Base-by-base conservation (phyloP, 2,329 filamentous ascomycete species). In the Aureobasidium sp. region DNA sequence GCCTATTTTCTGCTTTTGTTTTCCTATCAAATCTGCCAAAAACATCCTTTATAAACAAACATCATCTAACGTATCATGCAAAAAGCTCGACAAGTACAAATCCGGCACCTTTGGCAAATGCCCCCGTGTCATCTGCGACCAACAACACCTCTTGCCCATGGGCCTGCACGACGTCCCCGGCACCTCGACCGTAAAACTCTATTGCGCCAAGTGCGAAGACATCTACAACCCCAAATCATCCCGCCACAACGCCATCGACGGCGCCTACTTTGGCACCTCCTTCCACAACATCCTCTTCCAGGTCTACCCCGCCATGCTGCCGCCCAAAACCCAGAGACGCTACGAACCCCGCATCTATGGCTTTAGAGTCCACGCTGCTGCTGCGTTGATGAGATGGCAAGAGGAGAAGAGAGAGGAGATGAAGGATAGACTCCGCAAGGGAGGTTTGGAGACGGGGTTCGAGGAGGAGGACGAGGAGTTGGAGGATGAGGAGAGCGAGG, bases 221-320 rank as follows among this genome's bases (percentile, higher is more conserved):
- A 88, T 96, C 64, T 99, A 99, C 82, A 97, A 97, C 77, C 94
- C 94, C 48, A 99, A 99, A 76, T 97, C 94, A 3, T 93, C 91
- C 22, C 90, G 94, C 31, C 94, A 99, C 77, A 91, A 92, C 56
- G 84, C 89, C 63, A 97, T 99, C 71, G 94, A 99, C 74, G 94
- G 94, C 66, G 94, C 94, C 67, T 99, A 97, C 82, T 99, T 99
- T 69, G 94, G 94, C 68, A 92, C 93, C 52, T 96, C 90, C 2
- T 99, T 99, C 81, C 93, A 97, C 82, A 97, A 97, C 78, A 97
- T 99, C 76, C 86, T 99, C 65, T 97, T 99, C 81, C 94, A 99
- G 76, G 94, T 99, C 61, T 97, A 97, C 74, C 93, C 94, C 6
- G 86, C 89, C 27, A 82, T 99, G 68, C 86, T 95, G 57, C 94